Conservation (phyloP, 768 basidiomycete species). For the Boletellus sp. region DNA sequence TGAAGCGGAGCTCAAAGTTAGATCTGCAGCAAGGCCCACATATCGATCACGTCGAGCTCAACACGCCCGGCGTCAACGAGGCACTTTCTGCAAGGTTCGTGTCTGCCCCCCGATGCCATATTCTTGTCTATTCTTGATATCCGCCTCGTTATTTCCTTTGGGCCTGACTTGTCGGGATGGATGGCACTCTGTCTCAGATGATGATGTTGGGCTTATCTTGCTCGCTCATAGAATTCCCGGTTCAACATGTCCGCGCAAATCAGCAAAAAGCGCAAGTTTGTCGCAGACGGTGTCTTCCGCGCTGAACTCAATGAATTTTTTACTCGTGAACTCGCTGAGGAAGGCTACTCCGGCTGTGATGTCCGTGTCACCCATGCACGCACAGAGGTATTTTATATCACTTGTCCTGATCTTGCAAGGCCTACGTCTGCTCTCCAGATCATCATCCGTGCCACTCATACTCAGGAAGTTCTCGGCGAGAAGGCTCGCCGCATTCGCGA, state of each 20-base stretch:
- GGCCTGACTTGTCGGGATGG: constrained; percentile 15
- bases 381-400: constrained; percentile 66
- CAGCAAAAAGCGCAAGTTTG: constrained; percentile 98
- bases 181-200: constrained; percentile 19
- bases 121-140: background rate
- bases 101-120: background rate
- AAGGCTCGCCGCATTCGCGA: constrained; percentile 99
- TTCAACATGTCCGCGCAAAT: constrained; percentile 78
- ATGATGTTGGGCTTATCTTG: constrained; percentile 19
- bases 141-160: background rate
- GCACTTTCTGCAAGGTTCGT: constrained; percentile 24
- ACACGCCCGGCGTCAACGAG: constrained; percentile 19
- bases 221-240: constrained; percentile 8
- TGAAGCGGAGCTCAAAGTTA: constrained; percentile 24
- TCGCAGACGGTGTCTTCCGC: constrained; percentile 98
- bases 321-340: constrained; percentile 95
- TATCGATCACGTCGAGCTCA: constrained; percentile 15
- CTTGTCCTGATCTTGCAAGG: background rate
- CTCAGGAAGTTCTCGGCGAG: constrained; percentile 97
- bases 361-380: constrained; percentile 99
- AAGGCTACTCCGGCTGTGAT: constrained; percentile 99
- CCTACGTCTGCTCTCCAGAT: constrained; percentile 49
- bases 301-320: constrained; percentile 99
- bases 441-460: constrained; percentile 99
- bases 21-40: constrained; percentile 5